These are phyloP conservation scores for Xylariomycetidae sp. DNA, from an alignment of 2,329 filamentous ascomycete species.

Conservation along the genomic window DNA sequence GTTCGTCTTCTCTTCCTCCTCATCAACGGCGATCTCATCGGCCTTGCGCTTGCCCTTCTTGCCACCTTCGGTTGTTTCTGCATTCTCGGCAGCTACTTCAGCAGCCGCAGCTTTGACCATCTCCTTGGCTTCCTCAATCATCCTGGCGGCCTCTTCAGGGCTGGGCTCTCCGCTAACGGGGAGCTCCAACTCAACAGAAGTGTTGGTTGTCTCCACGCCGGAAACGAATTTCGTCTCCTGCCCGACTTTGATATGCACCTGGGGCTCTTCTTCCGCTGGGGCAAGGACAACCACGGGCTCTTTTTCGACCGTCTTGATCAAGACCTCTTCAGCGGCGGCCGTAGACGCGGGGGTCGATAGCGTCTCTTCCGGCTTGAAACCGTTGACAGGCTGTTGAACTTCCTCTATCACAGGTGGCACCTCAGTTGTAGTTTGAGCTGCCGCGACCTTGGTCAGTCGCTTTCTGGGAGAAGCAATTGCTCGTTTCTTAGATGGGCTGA, in stretches of 20 bases:
- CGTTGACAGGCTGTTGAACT: slow-evolving; percentile 22
- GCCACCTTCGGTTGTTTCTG: slow-evolving; percentile 32
- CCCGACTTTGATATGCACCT: slow-evolving; percentile 67
- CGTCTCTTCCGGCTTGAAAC: slow-evolving; percentile 43
- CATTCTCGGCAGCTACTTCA: slow-evolving; percentile 38
- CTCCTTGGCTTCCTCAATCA: slow-evolving; percentile 80
- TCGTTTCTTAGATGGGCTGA: slow-evolving; percentile 54
- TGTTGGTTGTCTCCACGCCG: slow-evolving; percentile 64
- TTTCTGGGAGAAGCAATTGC: slow-evolving; percentile 50
- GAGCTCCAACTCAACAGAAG: slow-evolving; percentile 71
- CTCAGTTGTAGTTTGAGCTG: slow-evolving; percentile 35
- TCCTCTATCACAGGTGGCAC: slow-evolving; percentile 24
- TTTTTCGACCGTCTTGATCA: slow-evolving; percentile 45
- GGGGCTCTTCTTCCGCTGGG: slow-evolving; percentile 50
- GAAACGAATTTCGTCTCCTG: slow-evolving; percentile 45
- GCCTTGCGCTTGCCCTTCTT: slow-evolving; percentile 69
- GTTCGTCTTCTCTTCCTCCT: slow-evolving; percentile 52
- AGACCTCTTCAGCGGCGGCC: slow-evolving; percentile 30
- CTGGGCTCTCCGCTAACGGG: slow-evolving; percentile 66
- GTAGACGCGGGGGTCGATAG: slow-evolving; percentile 36
- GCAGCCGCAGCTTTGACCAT: slow-evolving; percentile 76
- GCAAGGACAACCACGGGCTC: slow-evolving; percentile 45
- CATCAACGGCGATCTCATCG: slow-evolving; percentile 64
- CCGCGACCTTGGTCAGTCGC: slow-evolving; percentile 40
- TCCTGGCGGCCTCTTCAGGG: slow-evolving; percentile 72